Percentiles rank a stretch among this genome's conserved stretches.
phyloP scores from a whole-genome alignment of 2,329 filamentous ascomycete species.

The Xylariaceae sp. region DNA sequence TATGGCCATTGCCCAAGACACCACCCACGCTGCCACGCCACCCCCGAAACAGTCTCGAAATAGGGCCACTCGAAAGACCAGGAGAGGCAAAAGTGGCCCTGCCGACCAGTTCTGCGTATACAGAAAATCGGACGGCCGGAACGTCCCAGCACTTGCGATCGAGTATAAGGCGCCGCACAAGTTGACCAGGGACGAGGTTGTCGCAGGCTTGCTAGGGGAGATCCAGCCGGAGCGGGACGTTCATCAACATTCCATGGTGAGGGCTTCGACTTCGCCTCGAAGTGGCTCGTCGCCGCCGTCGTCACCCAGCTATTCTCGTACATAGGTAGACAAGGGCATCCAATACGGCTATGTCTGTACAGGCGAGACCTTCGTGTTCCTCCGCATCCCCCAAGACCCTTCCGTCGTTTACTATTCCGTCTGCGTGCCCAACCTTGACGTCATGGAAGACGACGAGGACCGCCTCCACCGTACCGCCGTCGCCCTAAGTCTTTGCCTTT shows the following conservation, averaged over 20 bases:
- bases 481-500: slow-evolving; percentile 39
- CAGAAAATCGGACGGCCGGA: slow-evolving; percentile 19
- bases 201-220: slow-evolving; percentile 32
- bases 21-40: slow-evolving; percentile 6
- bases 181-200: slow-evolving; percentile 24
- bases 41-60: neutral
- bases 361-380: slow-evolving; percentile 34
- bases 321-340: slow-evolving; percentile 36
- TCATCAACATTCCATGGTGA: slow-evolving; percentile 10
- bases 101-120: slow-evolving; percentile 24
- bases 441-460: slow-evolving; percentile 32
- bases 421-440: slow-evolving; percentile 34
- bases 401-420: slow-evolving; percentile 33
- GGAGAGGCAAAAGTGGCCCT: no score
- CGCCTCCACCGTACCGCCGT: slow-evolving; percentile 37
- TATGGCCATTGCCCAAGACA: slow-evolving; percentile 19
- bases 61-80: neutral
- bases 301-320: slow-evolving; percentile 41
- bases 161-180: slow-evolving; percentile 23
- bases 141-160: slow-evolving; percentile 31
- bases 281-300: slow-evolving; percentile 33
- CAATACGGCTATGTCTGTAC: slow-evolving; percentile 37
- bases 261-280: slow-evolving; percentile 12
- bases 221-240: slow-evolving; percentile 28
- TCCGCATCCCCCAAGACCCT: slow-evolving; percentile 34